These are phyloP conservation scores for Mrakia hoshinonis DNA, from an alignment of 768 basidiomycete genomes.

Conservation along the genomic window DNA sequence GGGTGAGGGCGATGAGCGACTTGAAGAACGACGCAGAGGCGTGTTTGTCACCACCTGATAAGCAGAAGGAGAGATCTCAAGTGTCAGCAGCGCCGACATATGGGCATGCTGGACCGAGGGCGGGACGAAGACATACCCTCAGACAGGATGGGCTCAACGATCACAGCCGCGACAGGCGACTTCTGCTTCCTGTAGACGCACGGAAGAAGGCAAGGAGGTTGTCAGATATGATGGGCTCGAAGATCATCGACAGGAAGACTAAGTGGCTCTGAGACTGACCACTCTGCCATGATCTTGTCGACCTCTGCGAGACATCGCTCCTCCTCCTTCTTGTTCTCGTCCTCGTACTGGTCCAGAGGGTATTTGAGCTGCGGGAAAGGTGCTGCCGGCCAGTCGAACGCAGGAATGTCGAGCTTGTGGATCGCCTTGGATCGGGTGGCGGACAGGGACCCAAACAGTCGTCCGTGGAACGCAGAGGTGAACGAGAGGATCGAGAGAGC, in stretches of 20 bases:
- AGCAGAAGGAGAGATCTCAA: too few relatives aligned
- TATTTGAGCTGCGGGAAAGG: constrained; percentile 44
- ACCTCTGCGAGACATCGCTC: constrained; percentile 37
- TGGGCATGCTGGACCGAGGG: too few relatives aligned
- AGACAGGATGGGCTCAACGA: constrained; percentile 45
- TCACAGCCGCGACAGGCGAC: constrained; percentile 44
- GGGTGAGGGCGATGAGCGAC: constrained; percentile 39
- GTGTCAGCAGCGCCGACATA: too few relatives aligned
- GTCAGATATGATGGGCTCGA: not conserved
- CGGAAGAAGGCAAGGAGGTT: not conserved
- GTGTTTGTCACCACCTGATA: constrained; percentile 41
- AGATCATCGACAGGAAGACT: constrained; percentile 20
- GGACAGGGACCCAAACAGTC: constrained; percentile 43
- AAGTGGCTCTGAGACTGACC: constrained; percentile 23
- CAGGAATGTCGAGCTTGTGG: constrained; percentile 38
- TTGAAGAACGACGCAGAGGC: constrained; percentile 44
- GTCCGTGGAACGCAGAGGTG: constrained; percentile 44
- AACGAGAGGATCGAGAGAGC: constrained; percentile 42
- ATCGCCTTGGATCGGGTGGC: constrained; percentile 44
- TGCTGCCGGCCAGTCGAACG: constrained; percentile 42
- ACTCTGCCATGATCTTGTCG: constrained; percentile 37
- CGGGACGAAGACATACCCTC: constrained; percentile 37
- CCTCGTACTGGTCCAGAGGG: constrained; percentile 40
- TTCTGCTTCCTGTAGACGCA: constrained; percentile 33
- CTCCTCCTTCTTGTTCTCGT: constrained; percentile 42